Base-by-base conservation (phyloP, 2,329 filamentous ascomycete species). In the Phaeophleospora eucalypticola region DNA sequence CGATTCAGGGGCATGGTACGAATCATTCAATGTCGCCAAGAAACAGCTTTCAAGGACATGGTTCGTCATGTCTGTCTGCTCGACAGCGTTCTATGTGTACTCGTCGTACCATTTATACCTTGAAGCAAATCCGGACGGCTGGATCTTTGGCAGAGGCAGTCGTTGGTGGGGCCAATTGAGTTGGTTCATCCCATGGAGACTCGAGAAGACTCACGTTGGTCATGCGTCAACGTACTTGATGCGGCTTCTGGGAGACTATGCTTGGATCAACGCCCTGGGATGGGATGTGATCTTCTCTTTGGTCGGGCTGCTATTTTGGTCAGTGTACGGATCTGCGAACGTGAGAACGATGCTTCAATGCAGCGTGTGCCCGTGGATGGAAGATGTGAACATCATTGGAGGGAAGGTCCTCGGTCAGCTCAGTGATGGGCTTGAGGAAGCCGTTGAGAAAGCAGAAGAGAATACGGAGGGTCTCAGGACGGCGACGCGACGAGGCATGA, bases 281-380 rank as follows among this genome's bases (percentile, higher is more conserved):
- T 76, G 75, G 64, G 82, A 85, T 61, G 80, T 81, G 1, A 59
- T 84, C 12, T 67, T 82, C 29, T 79, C 75, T 17, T 68, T 70
- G 1, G 48, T 79, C 12, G 77, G 73, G 46, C 62, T 82, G n/a
- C 73, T 78, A 1, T 46, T 76, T 2, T 51, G 36, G 80, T 73
- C 76, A n/a, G 77, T 77, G 34, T 70, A 76, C 1, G 70, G 78
- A 24, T 71, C 74, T 17, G 66, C 77, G 2, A 72, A 79, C 53
- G 69, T 74, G 0, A 64, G 67, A n/a, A 68, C 74, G 8, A 76
- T 83, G 53, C 15, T 55, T 6, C 49, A 52, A 34, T 58, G 56
- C 38, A 49, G 46, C n/a, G 17, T 54, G 18, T 46, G 36, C 24
- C 49, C 52, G 3, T 48, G 46, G 49, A 29, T 52, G n/a, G 43